Evolutionary conservation across 306 rosid genomes (phyloP).

Genomic region (Ormosia semicastrata): DNA sequence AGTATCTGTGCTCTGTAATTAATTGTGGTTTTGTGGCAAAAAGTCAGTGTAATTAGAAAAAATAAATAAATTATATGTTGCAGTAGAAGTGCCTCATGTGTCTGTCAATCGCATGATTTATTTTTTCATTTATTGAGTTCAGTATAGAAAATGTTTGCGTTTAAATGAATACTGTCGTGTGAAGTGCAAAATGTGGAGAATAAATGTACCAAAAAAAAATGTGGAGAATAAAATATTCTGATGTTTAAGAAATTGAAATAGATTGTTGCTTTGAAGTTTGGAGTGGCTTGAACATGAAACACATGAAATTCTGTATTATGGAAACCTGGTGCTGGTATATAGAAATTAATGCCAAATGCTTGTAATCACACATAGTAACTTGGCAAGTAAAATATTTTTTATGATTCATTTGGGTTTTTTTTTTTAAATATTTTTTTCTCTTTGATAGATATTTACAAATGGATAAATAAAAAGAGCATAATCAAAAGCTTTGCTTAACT

Average conservation of each 20-base stretch:
- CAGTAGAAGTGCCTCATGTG: not conserved
- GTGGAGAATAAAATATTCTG: not conserved
- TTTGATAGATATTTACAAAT: not conserved
- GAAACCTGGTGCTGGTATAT: not conserved
- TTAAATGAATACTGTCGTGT: not conserved
- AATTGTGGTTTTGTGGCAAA: not conserved
- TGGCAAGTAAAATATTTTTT: not conserved
- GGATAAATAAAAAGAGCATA: slow-evolving; percentile 2
- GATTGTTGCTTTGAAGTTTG: not conserved
- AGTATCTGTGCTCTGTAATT: not conserved
- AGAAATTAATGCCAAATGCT: not conserved
- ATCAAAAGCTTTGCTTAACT: not conserved
- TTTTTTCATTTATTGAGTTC: not conserved
- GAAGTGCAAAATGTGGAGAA: slow-evolving; percentile 1
- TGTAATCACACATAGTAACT: not conserved
- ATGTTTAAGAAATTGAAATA: not conserved
- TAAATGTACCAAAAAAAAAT: not conserved
- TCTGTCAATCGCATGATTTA: not conserved
- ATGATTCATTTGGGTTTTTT: not conserved
- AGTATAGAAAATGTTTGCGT: not conserved
- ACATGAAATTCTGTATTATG: slow-evolving; percentile 1
- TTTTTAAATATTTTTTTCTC: not conserved
- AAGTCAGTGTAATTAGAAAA: not conserved
- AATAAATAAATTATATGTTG: not conserved
- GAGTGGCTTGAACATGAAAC: slow-evolving; percentile 8